A percentile compares a stretch with the other conserved stretches of the same genome.
Conservation (phyloP, 768 basidiomycete species). For the Termitomyces sp. region DNA sequence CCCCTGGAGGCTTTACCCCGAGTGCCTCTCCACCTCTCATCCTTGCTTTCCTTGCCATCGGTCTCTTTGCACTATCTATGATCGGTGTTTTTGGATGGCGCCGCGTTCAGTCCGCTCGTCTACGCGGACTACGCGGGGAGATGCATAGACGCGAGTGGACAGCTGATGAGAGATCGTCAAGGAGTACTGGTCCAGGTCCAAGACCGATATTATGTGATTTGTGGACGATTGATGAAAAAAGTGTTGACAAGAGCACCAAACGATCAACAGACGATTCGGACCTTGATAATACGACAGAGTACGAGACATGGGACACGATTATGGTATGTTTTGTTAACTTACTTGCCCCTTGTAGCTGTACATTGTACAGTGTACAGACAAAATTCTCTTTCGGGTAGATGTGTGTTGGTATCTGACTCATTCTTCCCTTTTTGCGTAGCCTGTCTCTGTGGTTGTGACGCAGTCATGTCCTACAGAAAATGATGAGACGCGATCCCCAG, state of each 20-base stretch:
- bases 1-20: slow-evolving; percentile 17
- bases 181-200: slow-evolving; percentile 14
- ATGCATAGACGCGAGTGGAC: background rate
- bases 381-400: background rate
- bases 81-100: slow-evolving; percentile 43
- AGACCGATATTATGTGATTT: slow-evolving; percentile 43
- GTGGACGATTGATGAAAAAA: slow-evolving; percentile 18
- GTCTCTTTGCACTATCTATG: slow-evolving; percentile 45
- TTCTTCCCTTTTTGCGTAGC: slow-evolving; percentile 6
- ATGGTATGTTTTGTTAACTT: slow-evolving; percentile 27
- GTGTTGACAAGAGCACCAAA: background rate
- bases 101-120: slow-evolving; percentile 21
- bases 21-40: slow-evolving; percentile 47
- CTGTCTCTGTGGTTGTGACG: slow-evolving; percentile 10
- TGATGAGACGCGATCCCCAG: background rate
- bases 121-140: background rate
- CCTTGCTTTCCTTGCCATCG: slow-evolving; percentile 54
- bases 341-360: background rate
- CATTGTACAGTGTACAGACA: background rate
- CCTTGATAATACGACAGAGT: background rate
- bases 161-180: background rate
- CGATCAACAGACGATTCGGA: background rate
- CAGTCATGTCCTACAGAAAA: background rate
- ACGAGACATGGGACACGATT: slow-evolving; percentile 31
- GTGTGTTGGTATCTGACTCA: background rate